A percentile compares a stretch with the other conserved stretches of the same genome.
Evolutionary conservation across 441 rosid species (phyloP).

Genomic region (Gossypium gossypioides): DNA sequence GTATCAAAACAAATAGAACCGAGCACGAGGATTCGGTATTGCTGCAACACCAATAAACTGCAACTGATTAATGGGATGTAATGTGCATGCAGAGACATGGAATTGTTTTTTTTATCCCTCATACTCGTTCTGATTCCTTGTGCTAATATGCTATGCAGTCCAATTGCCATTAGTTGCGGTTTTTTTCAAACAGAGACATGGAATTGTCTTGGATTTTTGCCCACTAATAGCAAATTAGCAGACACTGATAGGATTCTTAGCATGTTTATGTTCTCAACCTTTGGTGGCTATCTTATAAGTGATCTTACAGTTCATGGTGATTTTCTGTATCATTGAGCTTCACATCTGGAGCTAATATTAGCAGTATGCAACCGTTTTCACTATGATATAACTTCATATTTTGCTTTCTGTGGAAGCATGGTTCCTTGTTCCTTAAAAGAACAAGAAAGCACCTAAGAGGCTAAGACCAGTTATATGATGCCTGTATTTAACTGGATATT

Average conservation of each 20-base stretch:
- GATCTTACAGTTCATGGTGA: background rate
- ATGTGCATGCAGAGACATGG: background rate
- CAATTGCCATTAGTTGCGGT: background rate
- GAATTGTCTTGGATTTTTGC: background rate
- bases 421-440: background rate
- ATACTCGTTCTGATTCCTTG: background rate
- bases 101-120: background rate
- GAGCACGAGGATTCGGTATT: background rate
- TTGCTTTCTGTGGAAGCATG: slow-evolving; percentile 3
- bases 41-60: background rate
- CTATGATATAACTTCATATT: background rate
- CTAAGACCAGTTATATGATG: background rate
- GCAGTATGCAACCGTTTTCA: background rate
- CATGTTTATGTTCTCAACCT: background rate
- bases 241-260: background rate
- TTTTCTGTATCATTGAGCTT: background rate
- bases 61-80: background rate
- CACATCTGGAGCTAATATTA: background rate
- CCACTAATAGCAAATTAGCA: background rate
- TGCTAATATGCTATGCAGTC: background rate
- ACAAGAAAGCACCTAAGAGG: background rate
- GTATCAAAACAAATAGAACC: background rate
- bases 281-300: background rate
- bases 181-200: background rate
- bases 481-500: background rate